A percentile compares a stretch with the other conserved stretches of the same genome.
phyloP scores from a whole-genome alignment of 306 rosid genomes.

The Gastrolobium bilobum region DNA sequence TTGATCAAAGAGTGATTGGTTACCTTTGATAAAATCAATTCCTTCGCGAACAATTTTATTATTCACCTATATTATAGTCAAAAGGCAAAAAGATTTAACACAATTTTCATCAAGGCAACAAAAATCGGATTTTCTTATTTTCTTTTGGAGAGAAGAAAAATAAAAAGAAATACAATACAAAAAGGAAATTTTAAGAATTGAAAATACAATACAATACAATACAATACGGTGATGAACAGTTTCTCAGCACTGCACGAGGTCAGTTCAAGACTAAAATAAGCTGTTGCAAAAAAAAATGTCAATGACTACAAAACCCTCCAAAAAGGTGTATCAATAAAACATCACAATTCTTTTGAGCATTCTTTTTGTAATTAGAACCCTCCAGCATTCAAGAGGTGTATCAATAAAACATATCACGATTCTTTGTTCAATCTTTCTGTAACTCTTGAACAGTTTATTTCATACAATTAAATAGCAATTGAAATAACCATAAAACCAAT shows the following conservation, averaged over 20 bases:
- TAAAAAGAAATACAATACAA: neutral
- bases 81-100: neutral
- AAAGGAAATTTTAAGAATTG: neutral
- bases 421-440: too few species aligned
- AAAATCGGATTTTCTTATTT: neutral
- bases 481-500: constrained; percentile 18
- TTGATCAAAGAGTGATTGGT: constrained; percentile 81
- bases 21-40: constrained; percentile 88
- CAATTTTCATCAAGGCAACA: constrained; percentile 26
- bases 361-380: too few species aligned
- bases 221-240: neutral
- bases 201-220: too few species aligned
- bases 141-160: neutral
- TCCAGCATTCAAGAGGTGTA: too few species aligned
- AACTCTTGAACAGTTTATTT: neutral
- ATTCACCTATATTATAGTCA: constrained; percentile 69
- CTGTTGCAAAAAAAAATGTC: constrained; percentile 1
- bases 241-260: neutral
- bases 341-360: too few species aligned
- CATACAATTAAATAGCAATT: constrained; percentile 8
- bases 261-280: constrained; percentile 24
- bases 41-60: constrained; percentile 93
- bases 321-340: too few species aligned
- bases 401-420: too few species aligned
- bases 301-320: neutral